A percentile compares a stretch with the other conserved stretches of the same genome.
These are phyloP conservation scores for Kwoniella botswanensis DNA, from an alignment of 768 basidiomycete species.

Conservation along the genomic window DNA sequence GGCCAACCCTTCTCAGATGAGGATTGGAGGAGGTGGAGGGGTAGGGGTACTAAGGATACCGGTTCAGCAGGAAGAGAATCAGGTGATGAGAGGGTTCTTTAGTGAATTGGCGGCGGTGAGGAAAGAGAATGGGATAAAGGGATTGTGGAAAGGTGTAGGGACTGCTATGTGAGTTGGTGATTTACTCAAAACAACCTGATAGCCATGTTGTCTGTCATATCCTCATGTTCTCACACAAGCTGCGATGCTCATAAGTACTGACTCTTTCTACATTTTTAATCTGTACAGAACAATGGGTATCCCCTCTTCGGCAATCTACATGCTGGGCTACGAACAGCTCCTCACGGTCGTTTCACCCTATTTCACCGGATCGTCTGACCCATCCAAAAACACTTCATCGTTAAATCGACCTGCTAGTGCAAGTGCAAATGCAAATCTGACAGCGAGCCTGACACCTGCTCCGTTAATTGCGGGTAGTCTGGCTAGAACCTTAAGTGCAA, in stretches of 20 bases:
- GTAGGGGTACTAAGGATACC: conserved; percentile 35
- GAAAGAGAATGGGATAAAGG: conserved; percentile 77
- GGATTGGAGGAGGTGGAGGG: conserved; percentile 21
- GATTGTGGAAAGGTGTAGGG: conserved; percentile 94
- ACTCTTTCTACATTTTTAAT: background rate
- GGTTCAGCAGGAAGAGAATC: conserved; percentile 63
- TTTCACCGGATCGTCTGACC: conserved; percentile 41
- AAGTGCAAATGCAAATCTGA: conserved; percentile 1
- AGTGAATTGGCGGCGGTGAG: conserved; percentile 69
- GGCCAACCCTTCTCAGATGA: background rate
- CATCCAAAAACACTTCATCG: conserved; percentile 36
- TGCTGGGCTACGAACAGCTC: conserved; percentile 93
- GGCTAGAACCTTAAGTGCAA: conserved; percentile 78
- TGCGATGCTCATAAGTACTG: background rate
- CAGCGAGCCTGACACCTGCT: conserved; percentile 61
- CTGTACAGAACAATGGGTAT: conserved; percentile 77
- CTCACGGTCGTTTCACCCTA: conserved; percentile 43
- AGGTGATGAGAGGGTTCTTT: conserved; percentile 76
- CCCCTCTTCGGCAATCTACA: conserved; percentile 89
- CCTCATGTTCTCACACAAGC: too few relatives aligned
- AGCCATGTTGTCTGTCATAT: too few relatives aligned
- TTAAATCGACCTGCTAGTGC: conserved; percentile 23
- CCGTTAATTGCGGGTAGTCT: conserved; percentile 83
- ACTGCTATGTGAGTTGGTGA: conserved; percentile 74
- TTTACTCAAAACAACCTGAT: background rate